These are phyloP conservation scores for Antrodiella citrinella DNA, from an alignment of 768 basidiomycete genomes.

Conservation along the genomic window DNA sequence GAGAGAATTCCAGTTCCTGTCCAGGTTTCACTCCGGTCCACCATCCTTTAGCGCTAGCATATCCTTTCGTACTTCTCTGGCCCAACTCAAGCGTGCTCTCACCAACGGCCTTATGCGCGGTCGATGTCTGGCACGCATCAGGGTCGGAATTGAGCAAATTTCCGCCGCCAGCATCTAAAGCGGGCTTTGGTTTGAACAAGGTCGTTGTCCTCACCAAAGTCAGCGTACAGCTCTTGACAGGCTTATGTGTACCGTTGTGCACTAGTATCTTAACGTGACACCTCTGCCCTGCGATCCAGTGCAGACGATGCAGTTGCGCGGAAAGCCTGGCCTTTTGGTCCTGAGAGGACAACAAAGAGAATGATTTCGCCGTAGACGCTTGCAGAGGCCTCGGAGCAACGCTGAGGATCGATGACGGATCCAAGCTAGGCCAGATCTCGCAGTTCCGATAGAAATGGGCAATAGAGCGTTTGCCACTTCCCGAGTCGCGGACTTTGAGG, in stretches of 20 bases:
- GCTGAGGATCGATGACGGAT: constrained; percentile 52
- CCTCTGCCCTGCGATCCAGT: constrained; percentile 79
- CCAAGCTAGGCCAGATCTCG: constrained; percentile 70
- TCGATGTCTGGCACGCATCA: constrained; percentile 57
- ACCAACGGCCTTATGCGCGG: constrained; percentile 54
- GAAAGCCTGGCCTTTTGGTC: constrained; percentile 47
- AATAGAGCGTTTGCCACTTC: constrained; percentile 56
- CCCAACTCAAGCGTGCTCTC: constrained; percentile 61
- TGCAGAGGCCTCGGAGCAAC: constrained; percentile 52
- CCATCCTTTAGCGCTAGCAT: constrained; percentile 81
- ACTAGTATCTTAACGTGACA: constrained; percentile 62
- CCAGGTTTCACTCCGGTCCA: constrained; percentile 75
- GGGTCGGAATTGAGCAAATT: constrained; percentile 28
- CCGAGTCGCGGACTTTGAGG: constrained; percentile 63
- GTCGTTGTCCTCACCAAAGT: constrained; percentile 59
- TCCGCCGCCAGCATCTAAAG: constrained; percentile 21
- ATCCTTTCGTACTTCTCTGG: constrained; percentile 52
- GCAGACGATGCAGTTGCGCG: constrained; percentile 58
- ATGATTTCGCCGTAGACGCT: constrained; percentile 41
- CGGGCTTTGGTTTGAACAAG: constrained; percentile 49
- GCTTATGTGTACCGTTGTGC: constrained; percentile 59
- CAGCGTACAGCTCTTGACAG: constrained; percentile 57
- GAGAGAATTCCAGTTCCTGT: constrained; percentile 53
- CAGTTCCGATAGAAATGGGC: constrained; percentile 87
- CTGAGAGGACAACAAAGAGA: constrained; percentile 47